phyloP scores from a whole-genome alignment of 164 flowering plant genomes.

The Berberis vulgaris region DNA sequence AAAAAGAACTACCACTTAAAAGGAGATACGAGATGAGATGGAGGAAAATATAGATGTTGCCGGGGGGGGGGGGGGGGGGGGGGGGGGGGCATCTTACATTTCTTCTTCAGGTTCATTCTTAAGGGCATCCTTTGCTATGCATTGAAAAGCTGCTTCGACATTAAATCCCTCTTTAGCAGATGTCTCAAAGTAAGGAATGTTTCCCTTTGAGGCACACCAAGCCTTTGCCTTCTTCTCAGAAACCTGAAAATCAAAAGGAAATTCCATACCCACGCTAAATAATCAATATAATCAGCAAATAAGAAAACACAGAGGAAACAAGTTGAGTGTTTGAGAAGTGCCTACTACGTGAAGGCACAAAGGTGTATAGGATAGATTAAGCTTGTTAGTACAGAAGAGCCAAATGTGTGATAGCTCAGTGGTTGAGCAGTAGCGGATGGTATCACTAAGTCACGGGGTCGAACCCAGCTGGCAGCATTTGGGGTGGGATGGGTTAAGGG shows the following conservation, averaged over 20 bases:
- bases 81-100: constrained; percentile 31
- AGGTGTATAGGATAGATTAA: too few species aligned
- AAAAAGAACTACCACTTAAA: not conserved
- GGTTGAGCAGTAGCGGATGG: too few species aligned
- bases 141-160: constrained; percentile 84
- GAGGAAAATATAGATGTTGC: not conserved
- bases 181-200: constrained; percentile 89
- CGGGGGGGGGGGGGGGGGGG: constrained; percentile 6
- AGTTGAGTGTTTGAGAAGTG: too few species aligned
- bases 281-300: too few species aligned
- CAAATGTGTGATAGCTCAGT: too few species aligned
- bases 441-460: too few species aligned
- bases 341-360: too few species aligned
- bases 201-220: constrained; percentile 93
- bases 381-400: too few species aligned
- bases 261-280: not conserved
- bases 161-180: constrained; percentile 91
- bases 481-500: too few species aligned
- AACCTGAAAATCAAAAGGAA: constrained; percentile 33
- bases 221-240: constrained; percentile 91
- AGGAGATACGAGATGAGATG: not conserved
- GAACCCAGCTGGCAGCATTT: too few species aligned
- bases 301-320: too few species aligned
- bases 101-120: constrained; percentile 89
- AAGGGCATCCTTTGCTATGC: constrained; percentile 79